These are phyloP conservation scores for Malbranchea zuffiana DNA, from an alignment of 2,329 filamentous ascomycete species.

Conservation along the genomic window DNA sequence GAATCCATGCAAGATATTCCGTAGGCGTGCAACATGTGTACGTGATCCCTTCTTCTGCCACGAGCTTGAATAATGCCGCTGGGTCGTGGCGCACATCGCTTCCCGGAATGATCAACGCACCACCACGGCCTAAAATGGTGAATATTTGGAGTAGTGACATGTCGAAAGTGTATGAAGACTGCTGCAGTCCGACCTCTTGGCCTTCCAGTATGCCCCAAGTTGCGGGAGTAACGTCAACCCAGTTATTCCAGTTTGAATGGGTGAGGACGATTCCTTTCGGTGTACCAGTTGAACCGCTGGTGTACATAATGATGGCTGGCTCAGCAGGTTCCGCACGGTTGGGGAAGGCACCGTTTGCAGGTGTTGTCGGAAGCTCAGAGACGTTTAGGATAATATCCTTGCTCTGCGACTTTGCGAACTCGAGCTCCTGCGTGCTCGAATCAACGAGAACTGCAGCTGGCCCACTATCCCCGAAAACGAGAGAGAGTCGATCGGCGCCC, in stretches of 20 bases:
- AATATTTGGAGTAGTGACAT: constrained; percentile 17
- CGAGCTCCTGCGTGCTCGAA: constrained; percentile 16
- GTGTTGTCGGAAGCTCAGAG: constrained; percentile 17
- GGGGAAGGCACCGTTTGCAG: constrained; percentile 9
- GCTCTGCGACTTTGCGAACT: neutral
- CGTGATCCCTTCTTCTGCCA: constrained; percentile 15
- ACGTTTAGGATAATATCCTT: constrained; percentile 21
- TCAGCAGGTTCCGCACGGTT: constrained; percentile 19
- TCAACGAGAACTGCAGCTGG: constrained; percentile 24
- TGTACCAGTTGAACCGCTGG: constrained; percentile 54
- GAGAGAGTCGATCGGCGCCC: constrained; percentile 22
- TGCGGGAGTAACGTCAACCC: constrained; percentile 14
- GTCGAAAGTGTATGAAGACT: constrained; percentile 15
- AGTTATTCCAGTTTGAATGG: constrained; percentile 39
- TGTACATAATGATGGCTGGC: constrained; percentile 45
- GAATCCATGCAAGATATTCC: constrained; percentile 17
- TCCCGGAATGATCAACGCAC: constrained; percentile 14
- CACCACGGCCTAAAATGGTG: constrained; percentile 13
- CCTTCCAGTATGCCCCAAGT: no score
- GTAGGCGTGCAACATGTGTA: constrained; percentile 18
- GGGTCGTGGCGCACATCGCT: constrained; percentile 16
- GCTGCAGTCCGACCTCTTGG: constrained; percentile 12
- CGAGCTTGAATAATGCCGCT: constrained; percentile 13
- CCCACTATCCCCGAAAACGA: constrained; percentile 22
- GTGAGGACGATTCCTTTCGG: constrained; percentile 62